Evolutionary conservation across 495 filamentous ascomycete species (phyloP), one percentile per base, ranked within the genome.

Genomic region (Copromyces sp.): DNA sequence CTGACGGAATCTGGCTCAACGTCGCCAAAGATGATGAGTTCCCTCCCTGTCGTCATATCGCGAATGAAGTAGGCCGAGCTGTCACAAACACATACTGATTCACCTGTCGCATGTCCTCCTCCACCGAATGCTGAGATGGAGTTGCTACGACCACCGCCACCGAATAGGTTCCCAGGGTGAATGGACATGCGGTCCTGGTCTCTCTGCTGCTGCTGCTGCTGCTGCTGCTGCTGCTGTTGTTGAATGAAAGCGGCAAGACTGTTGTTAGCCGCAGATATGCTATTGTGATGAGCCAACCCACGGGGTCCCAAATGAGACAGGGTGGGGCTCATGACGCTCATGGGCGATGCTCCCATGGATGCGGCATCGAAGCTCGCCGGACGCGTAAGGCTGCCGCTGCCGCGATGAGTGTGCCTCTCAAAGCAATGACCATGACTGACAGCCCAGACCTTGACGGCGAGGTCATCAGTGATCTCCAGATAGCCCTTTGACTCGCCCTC

Each of bases 21-120:
- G 76, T 99, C 95, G 47, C 95, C 95, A 78, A 97, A 98, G 72
- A 99, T 90, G 61, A 99, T 88, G 35, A 98, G 87, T 82, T 97
- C 94, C 53, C 84, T 84, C 2, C 90, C 88, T 0, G 88, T 90
- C 1, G 80, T 73, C 20, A 90, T 84, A 70, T 94, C 90, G 17
- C 92, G 91, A 73, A 99, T 89, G 81, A 99, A 98, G 80, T 92
- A 99, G 1, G 92, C 95, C 3, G 93, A 93, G 78, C 91, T 94
- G 79, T 99, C 94, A 68, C 89, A 87, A 0, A 91, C 89, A 69
- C 89, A 94, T 68, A 76, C 79, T 17, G 83, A 78, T 73, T 86
- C 86, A 38, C 77, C 71, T 41, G 69, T 24, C 59, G 75, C 72
- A 41, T 77, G 73, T 70, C 76, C 68, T 70, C 68, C 17, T 70